Conservation (phyloP, 306 rosid species). For the Citrullus mucosospermus region DNA sequence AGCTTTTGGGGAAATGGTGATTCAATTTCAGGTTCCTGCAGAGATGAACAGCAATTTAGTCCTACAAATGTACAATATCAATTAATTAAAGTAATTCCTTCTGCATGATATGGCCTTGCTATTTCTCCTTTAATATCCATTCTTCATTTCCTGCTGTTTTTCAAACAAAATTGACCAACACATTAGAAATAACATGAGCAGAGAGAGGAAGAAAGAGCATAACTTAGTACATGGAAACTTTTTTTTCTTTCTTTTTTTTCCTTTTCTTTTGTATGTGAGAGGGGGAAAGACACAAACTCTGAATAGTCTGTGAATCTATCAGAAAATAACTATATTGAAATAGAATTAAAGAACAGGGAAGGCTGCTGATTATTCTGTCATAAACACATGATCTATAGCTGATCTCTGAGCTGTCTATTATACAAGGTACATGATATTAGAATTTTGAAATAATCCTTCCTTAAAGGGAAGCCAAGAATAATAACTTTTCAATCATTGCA, state of each 20-base stretch:
- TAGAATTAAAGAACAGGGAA: not conserved
- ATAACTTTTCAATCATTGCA: not conserved
- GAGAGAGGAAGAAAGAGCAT: not conserved
- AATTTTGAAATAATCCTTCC: not conserved
- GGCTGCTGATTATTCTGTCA: not conserved
- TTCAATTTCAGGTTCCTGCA: conserved; percentile 11
- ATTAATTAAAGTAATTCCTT: conserved; percentile 27
- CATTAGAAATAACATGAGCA: not conserved
- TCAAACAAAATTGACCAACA: not conserved
- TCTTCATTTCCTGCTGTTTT: not conserved
- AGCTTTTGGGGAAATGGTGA: conserved; percentile 50
- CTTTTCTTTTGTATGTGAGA: not conserved
- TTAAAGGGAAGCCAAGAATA: not conserved
- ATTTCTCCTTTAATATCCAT: not conserved
- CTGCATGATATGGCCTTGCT: not conserved
- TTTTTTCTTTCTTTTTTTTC: not conserved
- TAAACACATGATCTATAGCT: not conserved
- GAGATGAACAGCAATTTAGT: conserved; percentile 11
- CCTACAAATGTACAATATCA: conserved; percentile 24
- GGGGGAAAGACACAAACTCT: not conserved
- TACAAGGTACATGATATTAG: not conserved
- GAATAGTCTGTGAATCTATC: not conserved
- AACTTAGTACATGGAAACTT: not conserved
- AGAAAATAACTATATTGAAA: not conserved
- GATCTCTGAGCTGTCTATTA: not conserved